These are phyloP conservation scores for Cystobasidium sp. DNA, from an alignment of 1,284 basidiomycete species.

Conservation along the genomic window DNA sequence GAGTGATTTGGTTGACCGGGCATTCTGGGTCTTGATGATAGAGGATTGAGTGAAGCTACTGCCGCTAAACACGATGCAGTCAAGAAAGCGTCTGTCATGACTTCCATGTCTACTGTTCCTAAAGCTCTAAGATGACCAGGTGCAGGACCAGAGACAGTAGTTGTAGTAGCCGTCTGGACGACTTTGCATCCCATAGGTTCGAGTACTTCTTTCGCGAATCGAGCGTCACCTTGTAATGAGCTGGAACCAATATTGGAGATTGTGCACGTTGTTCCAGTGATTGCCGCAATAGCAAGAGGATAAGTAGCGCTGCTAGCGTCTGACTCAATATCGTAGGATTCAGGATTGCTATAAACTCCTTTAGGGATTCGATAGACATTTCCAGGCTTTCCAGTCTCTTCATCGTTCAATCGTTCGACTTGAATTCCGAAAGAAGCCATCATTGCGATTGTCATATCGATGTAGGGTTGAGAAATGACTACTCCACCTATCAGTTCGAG, in stretches of 20 bases:
- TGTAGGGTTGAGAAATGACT: conserved; percentile 98
- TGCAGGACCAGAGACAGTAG: conserved; percentile 90
- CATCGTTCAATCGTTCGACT: conserved; percentile 73
- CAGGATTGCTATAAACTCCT: conserved; percentile 77
- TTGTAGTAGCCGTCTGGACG: conserved; percentile 81
- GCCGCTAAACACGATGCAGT: conserved; percentile 91
- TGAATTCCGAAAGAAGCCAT: conserved; percentile 91
- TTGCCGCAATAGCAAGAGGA: conserved; percentile 93
- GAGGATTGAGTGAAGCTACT: conserved; percentile 68
- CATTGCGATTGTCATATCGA: conserved; percentile 99
- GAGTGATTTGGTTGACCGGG: conserved; percentile 58
- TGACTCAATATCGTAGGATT: conserved; percentile 86
- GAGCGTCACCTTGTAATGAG: conserved; percentile 93
- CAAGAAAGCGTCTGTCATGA: conserved; percentile 99
- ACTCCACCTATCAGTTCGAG: conserved; percentile 89
- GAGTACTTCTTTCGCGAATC: conserved; percentile 90
- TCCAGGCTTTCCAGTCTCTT: conserved; percentile 66
- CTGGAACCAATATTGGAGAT: conserved; percentile 87
- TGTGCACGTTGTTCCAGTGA: conserved; percentile 92
- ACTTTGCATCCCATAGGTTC: conserved; percentile 94
- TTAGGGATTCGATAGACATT: conserved; percentile 89
- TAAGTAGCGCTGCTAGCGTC: conserved; percentile 97
- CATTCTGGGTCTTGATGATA: conserved; percentile 49
- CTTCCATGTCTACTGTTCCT: conserved; percentile 93
- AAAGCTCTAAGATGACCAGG: conserved; percentile 79